A percentile compares a stretch with the other conserved stretches of the same genome.
Evolutionary conservation across 2,329 filamentous ascomycete species (phyloP).

Genomic region (Colletotrichum viniferum): DNA sequence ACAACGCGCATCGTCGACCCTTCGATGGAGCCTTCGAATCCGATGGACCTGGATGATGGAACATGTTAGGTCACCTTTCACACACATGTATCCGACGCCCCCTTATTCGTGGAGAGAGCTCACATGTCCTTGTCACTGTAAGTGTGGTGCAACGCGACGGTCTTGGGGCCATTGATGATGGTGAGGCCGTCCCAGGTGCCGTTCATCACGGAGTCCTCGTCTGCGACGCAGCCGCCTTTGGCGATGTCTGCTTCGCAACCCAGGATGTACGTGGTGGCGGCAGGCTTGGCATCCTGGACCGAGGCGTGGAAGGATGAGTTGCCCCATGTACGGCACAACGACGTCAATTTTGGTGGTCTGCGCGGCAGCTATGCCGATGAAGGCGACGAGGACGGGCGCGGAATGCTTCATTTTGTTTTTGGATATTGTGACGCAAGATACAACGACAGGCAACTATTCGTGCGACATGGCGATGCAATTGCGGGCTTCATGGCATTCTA

Average conservation of each 20-base stretch:
- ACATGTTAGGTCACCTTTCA: not conserved
- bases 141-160: conserved; percentile 23
- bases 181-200: conserved; percentile 23
- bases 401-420: not conserved
- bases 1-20: not conserved
- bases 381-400: not conserved
- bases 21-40: not conserved
- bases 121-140: not conserved
- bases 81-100: not conserved
- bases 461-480: not conserved
- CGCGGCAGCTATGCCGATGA: conserved; percentile 24
- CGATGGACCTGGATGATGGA: not conserved
- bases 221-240: conserved; percentile 26
- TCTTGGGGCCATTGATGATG: conserved; percentile 32
- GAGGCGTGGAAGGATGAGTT: conserved; percentile 29
- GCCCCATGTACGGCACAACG: conserved; percentile 29
- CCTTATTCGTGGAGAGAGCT: not conserved
- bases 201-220: not conserved
- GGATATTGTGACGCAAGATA: not conserved
- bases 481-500: not conserved
- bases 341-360: conserved; percentile 29
- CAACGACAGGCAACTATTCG: not conserved
- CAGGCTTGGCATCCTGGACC: conserved; percentile 29
- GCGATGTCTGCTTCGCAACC: conserved; percentile 26
- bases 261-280: conserved; percentile 34